phyloP scores from a whole-genome alignment of 2,329 filamentous ascomycete species.

The Phaeoacremonium minimum region DNA sequence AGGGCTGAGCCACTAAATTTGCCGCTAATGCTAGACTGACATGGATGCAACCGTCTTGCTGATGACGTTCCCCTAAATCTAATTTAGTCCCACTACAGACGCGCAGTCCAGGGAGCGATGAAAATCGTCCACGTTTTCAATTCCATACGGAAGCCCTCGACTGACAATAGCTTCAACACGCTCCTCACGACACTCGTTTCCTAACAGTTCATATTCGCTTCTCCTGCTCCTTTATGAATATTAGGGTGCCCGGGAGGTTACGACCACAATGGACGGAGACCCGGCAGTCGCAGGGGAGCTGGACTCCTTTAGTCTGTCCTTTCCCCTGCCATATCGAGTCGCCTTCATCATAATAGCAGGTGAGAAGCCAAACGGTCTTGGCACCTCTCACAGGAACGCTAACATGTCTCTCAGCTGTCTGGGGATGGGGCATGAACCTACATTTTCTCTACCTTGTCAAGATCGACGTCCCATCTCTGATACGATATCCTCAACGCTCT shows the following conservation, averaged over 20 bases:
- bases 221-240: slow-evolving; percentile 1
- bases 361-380: slow-evolving; percentile 32
- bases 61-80: background rate
- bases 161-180: background rate
- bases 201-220: too few species aligned
- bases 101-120: background rate
- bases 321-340: slow-evolving; percentile 87
- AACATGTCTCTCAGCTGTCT: slow-evolving; percentile 59
- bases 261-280: slow-evolving; percentile 64
- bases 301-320: slow-evolving; percentile 80
- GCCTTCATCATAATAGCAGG: slow-evolving; percentile 82
- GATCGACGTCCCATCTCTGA: slow-evolving; percentile 83
- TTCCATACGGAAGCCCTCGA: background rate
- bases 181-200: background rate
- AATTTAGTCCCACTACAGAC: background rate
- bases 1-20: too few species aligned
- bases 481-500: slow-evolving; percentile 76
- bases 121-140: background rate
- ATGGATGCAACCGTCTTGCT: background rate
- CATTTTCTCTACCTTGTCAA: slow-evolving; percentile 76
- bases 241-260: background rate
- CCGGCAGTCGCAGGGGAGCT: slow-evolving; percentile 65
- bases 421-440: slow-evolving; percentile 92
- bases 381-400: slow-evolving; percentile 1
- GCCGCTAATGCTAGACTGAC: background rate